Conservation (phyloP, 495 filamentous ascomycete species). For the Talaromyces wortmannii region DNA sequence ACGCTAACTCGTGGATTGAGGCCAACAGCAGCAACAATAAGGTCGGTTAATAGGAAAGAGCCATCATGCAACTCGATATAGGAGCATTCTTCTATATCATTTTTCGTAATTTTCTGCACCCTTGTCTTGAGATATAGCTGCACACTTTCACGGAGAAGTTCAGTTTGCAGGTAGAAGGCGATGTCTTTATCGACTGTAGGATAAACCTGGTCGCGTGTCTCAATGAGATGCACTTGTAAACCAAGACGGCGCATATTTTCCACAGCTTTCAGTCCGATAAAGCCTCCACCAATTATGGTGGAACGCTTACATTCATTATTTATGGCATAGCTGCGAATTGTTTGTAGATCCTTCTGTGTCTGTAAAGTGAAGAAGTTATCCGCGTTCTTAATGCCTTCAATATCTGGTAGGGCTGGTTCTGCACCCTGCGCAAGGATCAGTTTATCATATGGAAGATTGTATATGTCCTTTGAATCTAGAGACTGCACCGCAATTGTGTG, state of each 20-base stretch:
- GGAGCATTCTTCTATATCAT: background rate
- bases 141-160: background rate
- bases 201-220: background rate
- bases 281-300: background rate
- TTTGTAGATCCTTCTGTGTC: background rate
- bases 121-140: background rate
- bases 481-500: background rate
- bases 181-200: background rate
- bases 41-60: background rate
- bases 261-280: background rate
- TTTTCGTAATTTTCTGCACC: background rate
- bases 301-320: background rate
- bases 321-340: background rate
- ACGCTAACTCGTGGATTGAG: background rate
- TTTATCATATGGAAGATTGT: background rate
- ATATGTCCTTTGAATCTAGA: background rate
- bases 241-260: background rate
- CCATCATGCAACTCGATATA: background rate
- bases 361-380: background rate
- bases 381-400: background rate
- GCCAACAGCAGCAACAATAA: background rate
- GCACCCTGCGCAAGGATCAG: background rate
- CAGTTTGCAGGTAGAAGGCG: background rate
- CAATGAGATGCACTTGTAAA: background rate
- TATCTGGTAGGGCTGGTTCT: background rate